Conservation (phyloP, 1,284 basidiomycete species). For the Cutaneotrichosporon sp. region DNA sequence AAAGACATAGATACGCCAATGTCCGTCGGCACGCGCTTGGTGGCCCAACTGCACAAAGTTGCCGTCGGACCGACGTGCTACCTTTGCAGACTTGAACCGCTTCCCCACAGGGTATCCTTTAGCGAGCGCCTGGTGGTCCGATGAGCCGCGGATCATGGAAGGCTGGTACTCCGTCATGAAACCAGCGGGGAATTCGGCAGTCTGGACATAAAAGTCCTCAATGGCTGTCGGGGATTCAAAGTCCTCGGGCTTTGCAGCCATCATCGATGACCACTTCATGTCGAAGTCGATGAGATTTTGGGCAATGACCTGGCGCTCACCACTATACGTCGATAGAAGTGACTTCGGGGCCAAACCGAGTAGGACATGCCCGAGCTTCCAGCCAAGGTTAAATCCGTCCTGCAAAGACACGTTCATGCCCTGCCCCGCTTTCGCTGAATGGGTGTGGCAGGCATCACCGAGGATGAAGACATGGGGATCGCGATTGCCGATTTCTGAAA, state of each 20-base stretch:
- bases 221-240: constrained; percentile 4
- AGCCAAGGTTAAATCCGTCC: constrained; percentile 45
- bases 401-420: constrained; percentile 39
- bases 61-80: constrained; percentile 42
- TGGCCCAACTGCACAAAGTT: constrained; percentile 5
- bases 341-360: constrained; percentile 62
- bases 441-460: constrained; percentile 38
- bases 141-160: constrained; percentile 1
- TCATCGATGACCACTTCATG: constrained; percentile 64
- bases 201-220: constrained; percentile 49
- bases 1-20: constrained; percentile 11
- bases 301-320: constrained; percentile 21
- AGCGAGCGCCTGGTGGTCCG: constrained; percentile 1
- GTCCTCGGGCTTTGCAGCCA: constrained; percentile 49
- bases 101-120: constrained; percentile 10
- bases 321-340: constrained; percentile 58
- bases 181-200: constrained; percentile 11
- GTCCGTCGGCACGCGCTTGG: constrained; percentile 9
- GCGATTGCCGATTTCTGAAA: constrained; percentile 3
- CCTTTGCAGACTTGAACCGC: constrained; percentile 20
- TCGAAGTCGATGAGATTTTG: constrained; percentile 75
- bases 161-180: constrained; percentile 12
- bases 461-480: constrained; percentile 28
- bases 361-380: constrained; percentile 50
- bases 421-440: constrained; percentile 38